phyloP scores from a whole-genome alignment of 495 filamentous ascomycete species.

The Chaetomium cochliodes region DNA sequence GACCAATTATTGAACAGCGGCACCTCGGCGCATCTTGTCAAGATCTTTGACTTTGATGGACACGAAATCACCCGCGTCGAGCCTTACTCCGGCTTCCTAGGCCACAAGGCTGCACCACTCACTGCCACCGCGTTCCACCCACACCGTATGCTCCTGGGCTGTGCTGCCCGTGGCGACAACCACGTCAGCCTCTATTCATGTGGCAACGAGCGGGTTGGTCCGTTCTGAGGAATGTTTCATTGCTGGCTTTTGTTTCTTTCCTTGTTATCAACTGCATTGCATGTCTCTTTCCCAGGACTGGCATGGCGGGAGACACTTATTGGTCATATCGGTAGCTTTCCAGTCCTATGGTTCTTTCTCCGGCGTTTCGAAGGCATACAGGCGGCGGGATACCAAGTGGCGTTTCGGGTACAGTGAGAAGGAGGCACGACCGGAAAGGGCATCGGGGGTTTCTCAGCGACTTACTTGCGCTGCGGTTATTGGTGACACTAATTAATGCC shows the following conservation, averaged over 20 bases:
- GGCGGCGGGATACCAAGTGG: conserved; percentile 4
- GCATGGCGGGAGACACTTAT: background rate
- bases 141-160: conserved; percentile 87
- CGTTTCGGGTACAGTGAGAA: background rate
- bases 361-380: background rate
- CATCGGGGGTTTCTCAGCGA: background rate
- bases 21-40: conserved; percentile 81
- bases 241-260: background rate
- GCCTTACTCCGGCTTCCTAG: conserved; percentile 85
- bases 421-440: background rate
- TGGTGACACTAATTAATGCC: background rate
- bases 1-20: conserved; percentile 56
- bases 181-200: conserved; percentile 72
- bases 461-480: background rate
- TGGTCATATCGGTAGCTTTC: background rate
- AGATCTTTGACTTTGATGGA: conserved; percentile 85
- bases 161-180: conserved; percentile 68
- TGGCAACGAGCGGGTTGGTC: conserved; percentile 30
- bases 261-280: background rate
- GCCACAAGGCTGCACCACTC: conserved; percentile 69
- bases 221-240: conserved; percentile 14
- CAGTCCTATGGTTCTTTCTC: background rate
- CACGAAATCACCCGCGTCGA: conserved; percentile 73
- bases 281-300: background rate
- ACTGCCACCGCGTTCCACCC: conserved; percentile 92